phyloP scores from a whole-genome alignment of 2,329 filamentous ascomycete species.

The Apiospora rasikravindrae region DNA sequence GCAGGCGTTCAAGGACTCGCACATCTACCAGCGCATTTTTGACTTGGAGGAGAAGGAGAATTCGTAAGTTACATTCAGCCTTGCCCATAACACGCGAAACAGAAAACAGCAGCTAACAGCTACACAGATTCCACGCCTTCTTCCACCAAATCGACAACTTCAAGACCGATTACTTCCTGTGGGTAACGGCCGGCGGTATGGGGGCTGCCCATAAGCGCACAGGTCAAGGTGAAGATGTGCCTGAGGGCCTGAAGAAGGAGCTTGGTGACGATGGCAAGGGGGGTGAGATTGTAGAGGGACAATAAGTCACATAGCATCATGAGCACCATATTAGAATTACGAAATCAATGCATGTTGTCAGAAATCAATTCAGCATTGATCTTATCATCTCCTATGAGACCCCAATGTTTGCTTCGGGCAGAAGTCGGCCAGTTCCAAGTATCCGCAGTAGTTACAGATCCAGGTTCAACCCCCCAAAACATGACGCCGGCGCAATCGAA shows the following conservation, averaged over 20 bases:
- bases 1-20: conserved; percentile 84
- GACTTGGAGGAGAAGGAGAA: conserved; percentile 86
- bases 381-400: background rate
- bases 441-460: background rate
- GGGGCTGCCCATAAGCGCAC: conserved; percentile 59
- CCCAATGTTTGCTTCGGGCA: background rate
- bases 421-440: no score
- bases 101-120: conserved; percentile 16
- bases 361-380: background rate
- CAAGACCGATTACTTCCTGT: conserved; percentile 73
- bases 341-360: background rate
- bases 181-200: conserved; percentile 73
- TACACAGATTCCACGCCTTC: conserved; percentile 71
- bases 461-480: background rate
- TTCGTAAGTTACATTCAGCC: conserved; percentile 63
- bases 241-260: conserved; percentile 47
- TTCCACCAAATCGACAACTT: conserved; percentile 82
- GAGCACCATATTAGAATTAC: background rate
- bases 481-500: background rate
- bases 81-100: background rate
- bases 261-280: conserved; percentile 59
- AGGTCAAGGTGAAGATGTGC: conserved; percentile 47
- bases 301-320: background rate
- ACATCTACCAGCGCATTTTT: conserved; percentile 94
- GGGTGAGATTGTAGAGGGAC: conserved; percentile 45